Percentiles rank a stretch among this genome's conserved stretches.
phyloP scores from a whole-genome alignment of 176 grass and related monocot species.

The Musa itinerans region DNA sequence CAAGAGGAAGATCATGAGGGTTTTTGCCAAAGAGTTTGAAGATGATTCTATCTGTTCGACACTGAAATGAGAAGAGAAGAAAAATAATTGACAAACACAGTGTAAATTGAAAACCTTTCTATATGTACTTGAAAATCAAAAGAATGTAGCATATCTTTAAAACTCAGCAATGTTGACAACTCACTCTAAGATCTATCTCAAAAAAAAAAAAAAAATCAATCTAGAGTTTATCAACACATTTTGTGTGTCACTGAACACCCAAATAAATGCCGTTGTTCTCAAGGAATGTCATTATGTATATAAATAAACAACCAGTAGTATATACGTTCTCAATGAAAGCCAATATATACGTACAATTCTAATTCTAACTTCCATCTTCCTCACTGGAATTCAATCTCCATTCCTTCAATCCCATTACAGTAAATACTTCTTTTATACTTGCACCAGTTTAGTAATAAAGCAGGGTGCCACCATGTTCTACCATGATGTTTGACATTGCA shows the following conservation, averaged over 20 bases:
- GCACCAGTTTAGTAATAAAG: too few relatives aligned
- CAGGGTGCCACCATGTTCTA: too few relatives aligned
- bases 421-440: too few relatives aligned
- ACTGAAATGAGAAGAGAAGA: conserved; percentile 40
- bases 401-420: too few relatives aligned
- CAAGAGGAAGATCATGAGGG: conserved; percentile 77
- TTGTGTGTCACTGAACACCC: neutral
- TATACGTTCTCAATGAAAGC: too few relatives aligned
- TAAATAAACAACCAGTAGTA: too few relatives aligned
- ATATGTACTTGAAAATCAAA: neutral
- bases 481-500: too few relatives aligned
- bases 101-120: neutral
- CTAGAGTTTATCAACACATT: neutral
- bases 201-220: neutral
- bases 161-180: neutral
- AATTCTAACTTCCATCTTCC: too few relatives aligned
- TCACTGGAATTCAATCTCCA: too few relatives aligned
- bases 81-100: neutral
- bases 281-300: too few relatives aligned
- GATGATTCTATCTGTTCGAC: conserved; percentile 84
- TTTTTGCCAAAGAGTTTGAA: conserved; percentile 97
- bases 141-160: neutral
- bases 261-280: too few relatives aligned
- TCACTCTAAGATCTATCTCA: neutral
- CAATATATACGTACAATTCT: too few relatives aligned